Evolutionary conservation across 805 yeast genomes (phyloP).

Genomic region (Metschnikowia amazonensis): DNA sequence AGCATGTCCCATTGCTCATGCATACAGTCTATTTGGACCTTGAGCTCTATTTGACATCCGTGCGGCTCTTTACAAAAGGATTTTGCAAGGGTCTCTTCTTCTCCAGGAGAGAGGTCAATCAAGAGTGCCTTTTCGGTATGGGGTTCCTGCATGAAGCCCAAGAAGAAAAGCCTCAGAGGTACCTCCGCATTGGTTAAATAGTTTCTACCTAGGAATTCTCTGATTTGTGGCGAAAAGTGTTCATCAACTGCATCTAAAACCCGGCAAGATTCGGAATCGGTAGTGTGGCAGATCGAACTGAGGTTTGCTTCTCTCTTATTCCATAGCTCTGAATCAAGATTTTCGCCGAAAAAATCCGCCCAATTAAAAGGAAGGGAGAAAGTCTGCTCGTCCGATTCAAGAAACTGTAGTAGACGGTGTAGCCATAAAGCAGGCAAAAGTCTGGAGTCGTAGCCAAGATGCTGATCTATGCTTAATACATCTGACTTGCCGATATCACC

Average conservation of each 20-base stretch:
- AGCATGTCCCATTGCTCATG: background rate
- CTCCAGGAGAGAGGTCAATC: background rate
- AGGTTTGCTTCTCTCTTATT: background rate
- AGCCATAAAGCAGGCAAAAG: conserved; percentile 6
- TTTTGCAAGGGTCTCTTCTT: background rate
- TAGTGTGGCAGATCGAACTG: background rate
- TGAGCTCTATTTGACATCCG: background rate
- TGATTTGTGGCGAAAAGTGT: background rate
- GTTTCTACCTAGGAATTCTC: background rate
- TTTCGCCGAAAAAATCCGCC: background rate
- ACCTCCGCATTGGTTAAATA: background rate
- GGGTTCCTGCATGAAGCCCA: background rate
- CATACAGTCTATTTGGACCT: background rate
- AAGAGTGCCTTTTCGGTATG: background rate
- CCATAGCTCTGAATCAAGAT: too few species aligned
- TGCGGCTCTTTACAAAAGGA: background rate
- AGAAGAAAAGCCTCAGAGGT: background rate
- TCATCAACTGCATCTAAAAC: background rate
- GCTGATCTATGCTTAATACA: background rate
- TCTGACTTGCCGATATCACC: conserved; percentile 8
- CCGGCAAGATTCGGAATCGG: background rate
- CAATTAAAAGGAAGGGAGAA: background rate
- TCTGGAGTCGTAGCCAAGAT: conserved; percentile 1
- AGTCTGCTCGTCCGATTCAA: background rate
- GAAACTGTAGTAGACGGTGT: background rate